phyloP scores from a whole-genome alignment of 495 filamentous ascomycete genomes.

The Aspergillus panamensis region DNA sequence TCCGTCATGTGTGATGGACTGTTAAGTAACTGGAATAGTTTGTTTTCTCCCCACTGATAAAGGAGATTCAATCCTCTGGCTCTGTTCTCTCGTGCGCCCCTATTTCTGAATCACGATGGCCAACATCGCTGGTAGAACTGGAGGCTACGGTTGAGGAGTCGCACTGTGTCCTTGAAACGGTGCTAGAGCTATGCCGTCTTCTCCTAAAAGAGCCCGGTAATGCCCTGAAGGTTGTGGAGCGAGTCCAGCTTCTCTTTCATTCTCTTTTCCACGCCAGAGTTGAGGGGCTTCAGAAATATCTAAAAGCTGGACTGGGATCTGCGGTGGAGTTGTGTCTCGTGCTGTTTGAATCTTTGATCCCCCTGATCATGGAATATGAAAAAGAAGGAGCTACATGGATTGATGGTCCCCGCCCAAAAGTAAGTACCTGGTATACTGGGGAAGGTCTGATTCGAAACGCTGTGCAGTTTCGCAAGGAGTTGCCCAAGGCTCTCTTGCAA shows the following conservation, averaged over 20 bases:
- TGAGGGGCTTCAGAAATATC: background rate
- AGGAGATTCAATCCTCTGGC: background rate
- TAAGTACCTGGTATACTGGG: background rate
- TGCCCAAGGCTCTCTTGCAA: background rate
- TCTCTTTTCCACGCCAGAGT: background rate
- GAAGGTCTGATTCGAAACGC: background rate
- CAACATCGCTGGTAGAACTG: background rate
- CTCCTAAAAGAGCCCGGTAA: background rate
- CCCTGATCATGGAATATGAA: background rate
- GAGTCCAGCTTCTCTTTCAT: background rate
- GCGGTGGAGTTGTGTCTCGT: background rate
- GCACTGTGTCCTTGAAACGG: background rate
- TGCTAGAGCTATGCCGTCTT: background rate
- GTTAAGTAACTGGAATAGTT: background rate
- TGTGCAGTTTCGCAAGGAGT: background rate
- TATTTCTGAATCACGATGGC: background rate
- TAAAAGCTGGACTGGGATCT: background rate
- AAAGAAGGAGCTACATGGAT: background rate
- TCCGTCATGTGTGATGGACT: background rate
- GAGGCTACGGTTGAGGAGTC: background rate
- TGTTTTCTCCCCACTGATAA: background rate
- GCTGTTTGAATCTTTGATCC: background rate
- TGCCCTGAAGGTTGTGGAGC: background rate
- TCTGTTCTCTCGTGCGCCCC: background rate
- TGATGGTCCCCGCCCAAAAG: background rate